phyloP scores from a whole-genome alignment of 2,329 filamentous ascomycete genomes.

The Davidsoniella australis region DNA sequence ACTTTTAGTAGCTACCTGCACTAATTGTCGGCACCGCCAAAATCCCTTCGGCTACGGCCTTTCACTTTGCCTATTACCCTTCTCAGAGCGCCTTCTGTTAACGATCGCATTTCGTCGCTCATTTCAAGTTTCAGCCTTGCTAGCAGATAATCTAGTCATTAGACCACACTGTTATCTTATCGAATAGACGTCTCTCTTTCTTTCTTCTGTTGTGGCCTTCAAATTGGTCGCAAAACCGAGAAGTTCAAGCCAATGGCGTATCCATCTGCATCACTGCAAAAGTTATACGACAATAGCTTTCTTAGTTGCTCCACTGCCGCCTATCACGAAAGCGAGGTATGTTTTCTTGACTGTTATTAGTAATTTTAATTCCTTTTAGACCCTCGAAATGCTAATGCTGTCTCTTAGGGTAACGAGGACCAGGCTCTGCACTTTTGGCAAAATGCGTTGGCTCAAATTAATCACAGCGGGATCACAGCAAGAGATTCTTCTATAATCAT shows the following conservation, averaged over 20 bases:
- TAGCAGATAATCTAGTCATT: no score
- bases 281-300: conserved; percentile 95
- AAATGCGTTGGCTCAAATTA: conserved; percentile 55
- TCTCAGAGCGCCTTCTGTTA: no score
- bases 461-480: conserved; percentile 43
- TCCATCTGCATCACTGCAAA: conserved; percentile 64
- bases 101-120: no score
- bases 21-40: no score
- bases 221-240: no score
- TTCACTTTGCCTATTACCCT: no score
- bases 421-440: conserved; percentile 88
- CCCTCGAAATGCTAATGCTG: neutral
- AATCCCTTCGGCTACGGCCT: no score
- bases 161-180: no score
- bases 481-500: conserved; percentile 31
- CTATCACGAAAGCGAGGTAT: conserved; percentile 85
- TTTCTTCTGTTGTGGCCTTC: neutral
- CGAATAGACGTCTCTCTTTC: neutral
- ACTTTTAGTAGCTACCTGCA: no score
- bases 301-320: conserved; percentile 87
- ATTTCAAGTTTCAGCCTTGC: no score
- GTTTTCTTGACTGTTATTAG: conserved; percentile 6
- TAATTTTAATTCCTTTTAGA: neutral
- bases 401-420: conserved; percentile 60
- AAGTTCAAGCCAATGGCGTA: conserved; percentile 29